Base-by-base conservation (phyloP, 176 grass and related monocot genomes). In the Echinochloa phyllopogon region DNA sequence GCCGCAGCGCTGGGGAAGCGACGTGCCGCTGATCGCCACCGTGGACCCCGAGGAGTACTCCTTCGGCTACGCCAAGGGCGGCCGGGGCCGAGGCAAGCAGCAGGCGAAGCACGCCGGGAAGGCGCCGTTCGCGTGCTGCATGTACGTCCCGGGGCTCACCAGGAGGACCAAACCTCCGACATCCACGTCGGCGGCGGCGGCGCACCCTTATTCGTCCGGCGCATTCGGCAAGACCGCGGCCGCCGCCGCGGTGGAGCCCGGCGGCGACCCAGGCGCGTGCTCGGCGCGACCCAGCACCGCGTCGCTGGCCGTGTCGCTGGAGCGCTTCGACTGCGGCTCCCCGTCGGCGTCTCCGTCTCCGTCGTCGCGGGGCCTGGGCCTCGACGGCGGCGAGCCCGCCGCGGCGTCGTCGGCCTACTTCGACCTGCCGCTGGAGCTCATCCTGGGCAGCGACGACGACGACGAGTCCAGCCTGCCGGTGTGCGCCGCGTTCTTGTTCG, bases 341-440 rank as follows among this genome's bases (percentile, higher is more conserved):
- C 87, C 79, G 58, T 87, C 85, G 11, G 65, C 83, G 44, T 89
- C 85, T 11, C 84, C 83, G 44, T 89, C 85, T 11, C 84, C 88
- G 8, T 85, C 79, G 11, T 75, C 83, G 29, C 52, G 24, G 14
- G 65, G 9, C 36, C 76, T 85, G 48, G 25, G 42, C 70, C 59
- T 82, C 9, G 85, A 84, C 12, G 83, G 82, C 13, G 77, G 47
- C 12, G 65, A 71, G 11, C 72, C 27, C 21, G 66, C 50, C 21
- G 66, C 50, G 21, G 66, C 72, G 3, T 65, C 48, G 7, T 75
- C 72, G 17, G 78, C 86, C 3, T 80, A 79, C 76, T 92, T 95
- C 36, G 93, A 98, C 43, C 88, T 98, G 36, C 95, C 95, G 29
- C 68, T 95, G 83, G 95, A 98, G 69, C 83, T 98, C 24, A 86